Evolutionary conservation across 2,329 filamentous ascomycete genomes (phyloP).

Genomic region (Sporothrix sp.): DNA sequence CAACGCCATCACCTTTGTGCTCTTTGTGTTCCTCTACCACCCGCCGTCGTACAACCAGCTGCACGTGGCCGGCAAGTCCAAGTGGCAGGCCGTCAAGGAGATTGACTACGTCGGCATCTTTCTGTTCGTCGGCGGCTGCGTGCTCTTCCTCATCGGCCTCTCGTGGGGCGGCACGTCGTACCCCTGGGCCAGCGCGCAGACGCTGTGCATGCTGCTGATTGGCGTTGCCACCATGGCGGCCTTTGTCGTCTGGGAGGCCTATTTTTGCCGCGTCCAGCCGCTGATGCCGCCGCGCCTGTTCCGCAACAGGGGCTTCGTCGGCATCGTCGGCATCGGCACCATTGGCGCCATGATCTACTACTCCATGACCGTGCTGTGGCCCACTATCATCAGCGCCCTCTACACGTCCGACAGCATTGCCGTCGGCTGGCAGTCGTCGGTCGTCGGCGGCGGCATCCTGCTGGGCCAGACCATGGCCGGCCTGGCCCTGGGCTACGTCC

Average conservation of each 20-base stretch:
- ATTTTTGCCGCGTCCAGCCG: constrained; percentile 27
- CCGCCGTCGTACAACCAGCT: constrained; percentile 37
- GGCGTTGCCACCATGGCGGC: constrained; percentile 26
- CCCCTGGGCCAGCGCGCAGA: constrained; percentile 33
- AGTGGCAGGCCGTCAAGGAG: constrained; percentile 30
- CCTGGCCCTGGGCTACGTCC: constrained; percentile 28
- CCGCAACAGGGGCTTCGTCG: constrained; percentile 30
- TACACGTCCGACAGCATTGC: constrained; percentile 30
- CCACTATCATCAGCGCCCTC: constrained; percentile 32
- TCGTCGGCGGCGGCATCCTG: constrained; percentile 33
- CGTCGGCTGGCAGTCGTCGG: constrained; percentile 33
- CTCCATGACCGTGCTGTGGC: constrained; percentile 35
- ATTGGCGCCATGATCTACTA: constrained; percentile 38
- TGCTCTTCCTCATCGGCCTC: constrained; percentile 35
- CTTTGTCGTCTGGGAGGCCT: constrained; percentile 32
- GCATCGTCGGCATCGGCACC: constrained; percentile 29
- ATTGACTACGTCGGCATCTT: constrained; percentile 38
- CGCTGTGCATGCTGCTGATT: constrained; percentile 29
- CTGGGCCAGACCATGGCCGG: constrained; percentile 31
- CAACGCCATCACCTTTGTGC: constrained; percentile 28
- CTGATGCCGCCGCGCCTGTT: constrained; percentile 36
- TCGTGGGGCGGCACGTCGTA: constrained; percentile 33
- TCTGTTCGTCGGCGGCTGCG: constrained; percentile 31
- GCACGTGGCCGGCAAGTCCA: constrained; percentile 29
- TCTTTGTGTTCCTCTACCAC: constrained; percentile 37